Percentiles rank a stretch among this genome's conserved stretches.
Evolutionary conservation across 768 basidiomycete genomes (phyloP).

Genomic region (Suillus subaureus): DNA sequence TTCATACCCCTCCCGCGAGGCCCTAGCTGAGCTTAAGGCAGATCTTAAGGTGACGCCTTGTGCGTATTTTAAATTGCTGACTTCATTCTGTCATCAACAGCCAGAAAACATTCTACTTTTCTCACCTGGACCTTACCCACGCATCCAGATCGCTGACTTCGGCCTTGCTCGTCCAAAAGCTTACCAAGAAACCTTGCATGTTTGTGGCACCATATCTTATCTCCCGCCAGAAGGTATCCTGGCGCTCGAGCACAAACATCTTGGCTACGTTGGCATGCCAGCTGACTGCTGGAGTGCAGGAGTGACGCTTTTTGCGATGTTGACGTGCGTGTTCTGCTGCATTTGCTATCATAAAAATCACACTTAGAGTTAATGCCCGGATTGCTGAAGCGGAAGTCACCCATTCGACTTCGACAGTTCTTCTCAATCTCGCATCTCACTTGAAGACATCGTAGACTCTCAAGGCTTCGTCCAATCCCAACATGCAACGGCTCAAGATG

Average conservation of each 20-base stretch:
- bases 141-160: conserved; percentile 84
- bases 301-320: conserved; percentile 80
- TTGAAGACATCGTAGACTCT: conserved; percentile 29
- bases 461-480: conserved; percentile 25
- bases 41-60: conserved; percentile 59
- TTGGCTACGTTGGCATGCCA: conserved; percentile 82
- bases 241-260: conserved; percentile 72
- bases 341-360: not conserved
- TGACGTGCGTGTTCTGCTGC: conserved; percentile 56
- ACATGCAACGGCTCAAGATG: conserved; percentile 50
- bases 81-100: conserved; percentile 33
- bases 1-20: conserved; percentile 4
- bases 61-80: not conserved
- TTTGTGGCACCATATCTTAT: conserved; percentile 87
- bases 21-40: conserved; percentile 25
- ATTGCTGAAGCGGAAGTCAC: conserved; percentile 61
- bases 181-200: conserved; percentile 81
- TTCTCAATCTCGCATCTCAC: conserved; percentile 50
- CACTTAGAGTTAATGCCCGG: conserved; percentile 5
- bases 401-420: conserved; percentile 72
- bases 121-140: conserved; percentile 82
- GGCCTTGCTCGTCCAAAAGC: conserved; percentile 80
- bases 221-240: conserved; percentile 84
- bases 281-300: conserved; percentile 91
- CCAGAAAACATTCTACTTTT: conserved; percentile 85